phyloP scores from a whole-genome alignment of 352 stramenopile genomes.

The Phytophthora sansomeana region DNA sequence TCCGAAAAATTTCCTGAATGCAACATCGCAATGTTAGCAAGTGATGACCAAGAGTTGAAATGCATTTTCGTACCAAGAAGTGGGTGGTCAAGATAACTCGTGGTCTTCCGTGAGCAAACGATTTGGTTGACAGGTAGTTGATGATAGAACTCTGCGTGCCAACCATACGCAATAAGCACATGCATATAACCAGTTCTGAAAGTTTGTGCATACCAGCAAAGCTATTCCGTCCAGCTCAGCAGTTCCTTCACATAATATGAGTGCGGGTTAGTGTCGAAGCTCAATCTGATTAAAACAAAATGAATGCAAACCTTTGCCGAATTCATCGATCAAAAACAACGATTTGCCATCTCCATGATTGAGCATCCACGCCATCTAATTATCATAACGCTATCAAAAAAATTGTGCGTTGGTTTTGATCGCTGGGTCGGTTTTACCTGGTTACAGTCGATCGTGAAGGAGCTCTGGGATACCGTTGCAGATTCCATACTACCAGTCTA shows the following conservation, averaged over 20 bases:
- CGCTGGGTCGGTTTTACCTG: conserved; percentile 49
- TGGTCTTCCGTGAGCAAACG: conserved; percentile 39
- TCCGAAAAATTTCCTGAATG: conserved; percentile 68
- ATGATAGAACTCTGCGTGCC: conserved; percentile 40
- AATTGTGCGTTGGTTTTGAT: not conserved
- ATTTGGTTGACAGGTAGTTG: conserved; percentile 59
- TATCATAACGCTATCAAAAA: not conserved
- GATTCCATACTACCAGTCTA: conserved; percentile 70
- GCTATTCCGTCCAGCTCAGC: conserved; percentile 77
- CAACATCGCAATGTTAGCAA: conserved; percentile 1
- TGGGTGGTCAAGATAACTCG: conserved; percentile 85
- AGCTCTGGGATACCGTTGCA: conserved; percentile 76
- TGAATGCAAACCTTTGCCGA: conserved; percentile 73
- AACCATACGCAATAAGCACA: conserved; percentile 14
- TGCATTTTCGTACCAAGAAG: conserved; percentile 58
- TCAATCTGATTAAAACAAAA: not conserved
- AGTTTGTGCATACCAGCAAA: conserved; percentile 58
- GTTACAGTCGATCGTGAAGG: conserved; percentile 90
- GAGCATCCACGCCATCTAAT: conserved; percentile 85
- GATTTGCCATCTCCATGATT: conserved; percentile 67
- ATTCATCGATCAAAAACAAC: conserved; percentile 89
- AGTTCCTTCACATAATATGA: conserved; percentile 53
- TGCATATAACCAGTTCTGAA: not conserved
- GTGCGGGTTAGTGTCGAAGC: not conserved
- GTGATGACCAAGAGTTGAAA: not conserved